A percentile compares a stretch with the other conserved stretches of the same genome.
These are phyloP conservation scores for Aspergillus novofumigatus DNA, from an alignment of 2,329 filamentous ascomycete species.

Conservation along the genomic window DNA sequence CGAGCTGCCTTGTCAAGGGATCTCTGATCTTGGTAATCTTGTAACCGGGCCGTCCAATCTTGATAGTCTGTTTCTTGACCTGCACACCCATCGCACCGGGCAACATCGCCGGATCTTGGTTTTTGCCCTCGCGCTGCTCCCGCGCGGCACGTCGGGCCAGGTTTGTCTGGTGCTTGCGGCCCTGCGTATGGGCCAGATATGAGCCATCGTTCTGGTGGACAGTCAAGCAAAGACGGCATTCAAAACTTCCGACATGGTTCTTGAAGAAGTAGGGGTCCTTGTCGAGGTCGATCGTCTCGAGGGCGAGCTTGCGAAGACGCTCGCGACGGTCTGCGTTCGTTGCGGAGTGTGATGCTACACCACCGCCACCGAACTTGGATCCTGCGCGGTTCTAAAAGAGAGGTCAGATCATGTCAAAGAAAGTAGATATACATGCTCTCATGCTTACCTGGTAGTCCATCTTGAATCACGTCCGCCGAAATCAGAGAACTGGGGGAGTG, in stretches of 20 bases:
- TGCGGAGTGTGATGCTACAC: slow-evolving; percentile 86
- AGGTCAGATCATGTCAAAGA: slow-evolving; percentile 10
- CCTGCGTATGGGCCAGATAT: slow-evolving; percentile 97
- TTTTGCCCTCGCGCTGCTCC: slow-evolving; percentile 83
- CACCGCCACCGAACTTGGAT: slow-evolving; percentile 96
- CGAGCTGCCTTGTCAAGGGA: slow-evolving; percentile 80
- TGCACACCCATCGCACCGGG: slow-evolving; percentile 74
- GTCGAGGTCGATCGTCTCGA: slow-evolving; percentile 98
- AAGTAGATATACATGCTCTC: background rate
- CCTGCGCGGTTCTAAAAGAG: slow-evolving; percentile 76
- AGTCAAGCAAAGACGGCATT: slow-evolving; percentile 93
- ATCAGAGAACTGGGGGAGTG: slow-evolving; percentile 7
- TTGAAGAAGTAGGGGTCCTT: slow-evolving; percentile 99
- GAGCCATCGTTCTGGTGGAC: slow-evolving; percentile 99
- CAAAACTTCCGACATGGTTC: slow-evolving; percentile 97
- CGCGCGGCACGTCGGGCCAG: slow-evolving; percentile 91
- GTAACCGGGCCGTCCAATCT: slow-evolving; percentile 94
- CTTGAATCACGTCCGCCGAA: slow-evolving; percentile 1
- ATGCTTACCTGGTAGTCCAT: slow-evolving; percentile 51
- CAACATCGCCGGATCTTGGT: slow-evolving; percentile 58
- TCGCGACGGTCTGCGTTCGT: slow-evolving; percentile 97
- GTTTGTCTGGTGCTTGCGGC: slow-evolving; percentile 98
- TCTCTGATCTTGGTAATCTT: slow-evolving; percentile 96
- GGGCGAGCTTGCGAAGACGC: slow-evolving; percentile 92
- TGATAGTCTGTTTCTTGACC: slow-evolving; percentile 78